A percentile compares a stretch with the other conserved stretches of the same genome.
Evolutionary conservation across 257 asterid genomes (phyloP).

Genomic region (Ilex aquifolium): DNA sequence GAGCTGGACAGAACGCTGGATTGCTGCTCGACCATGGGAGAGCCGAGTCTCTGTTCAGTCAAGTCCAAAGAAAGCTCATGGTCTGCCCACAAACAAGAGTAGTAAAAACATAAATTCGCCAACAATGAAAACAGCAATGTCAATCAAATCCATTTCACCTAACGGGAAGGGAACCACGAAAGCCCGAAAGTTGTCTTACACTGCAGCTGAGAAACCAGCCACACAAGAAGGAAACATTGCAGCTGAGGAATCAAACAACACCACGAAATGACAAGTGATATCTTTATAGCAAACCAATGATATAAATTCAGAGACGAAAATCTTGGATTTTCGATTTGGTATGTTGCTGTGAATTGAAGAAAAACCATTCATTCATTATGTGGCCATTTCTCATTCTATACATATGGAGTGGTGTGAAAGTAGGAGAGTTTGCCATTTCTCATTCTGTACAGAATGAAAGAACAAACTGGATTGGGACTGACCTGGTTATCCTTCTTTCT

Average conservation of each 20-base stretch:
- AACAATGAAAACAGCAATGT: constrained; percentile 28
- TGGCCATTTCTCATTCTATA: neutral
- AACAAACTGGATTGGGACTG: neutral
- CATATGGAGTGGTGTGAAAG: neutral
- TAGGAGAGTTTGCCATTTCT: neutral
- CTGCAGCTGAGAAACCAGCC: constrained; percentile 30
- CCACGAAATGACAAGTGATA: constrained; percentile 22
- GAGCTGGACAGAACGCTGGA: constrained; percentile 98
- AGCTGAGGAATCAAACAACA: constrained; percentile 25
- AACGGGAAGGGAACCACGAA: constrained; percentile 45
- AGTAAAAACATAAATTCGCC: constrained; percentile 36
- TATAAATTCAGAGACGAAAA: no score
- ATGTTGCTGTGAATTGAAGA: neutral
- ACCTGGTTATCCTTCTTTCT: neutral
- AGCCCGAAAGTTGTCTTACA: constrained; percentile 44
- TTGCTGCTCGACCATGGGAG: constrained; percentile 99
- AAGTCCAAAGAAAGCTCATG: constrained; percentile 48
- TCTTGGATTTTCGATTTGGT: neutral
- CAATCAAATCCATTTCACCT: constrained; percentile 43
- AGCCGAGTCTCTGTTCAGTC: constrained; percentile 40
- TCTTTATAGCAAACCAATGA: constrained; percentile 7
- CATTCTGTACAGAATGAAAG: neutral
- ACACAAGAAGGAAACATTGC: constrained; percentile 28
- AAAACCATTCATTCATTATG: neutral
- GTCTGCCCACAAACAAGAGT: constrained; percentile 27